phyloP scores from a whole-genome alignment of 75 land plant species.

The Larix kaempferi region DNA sequence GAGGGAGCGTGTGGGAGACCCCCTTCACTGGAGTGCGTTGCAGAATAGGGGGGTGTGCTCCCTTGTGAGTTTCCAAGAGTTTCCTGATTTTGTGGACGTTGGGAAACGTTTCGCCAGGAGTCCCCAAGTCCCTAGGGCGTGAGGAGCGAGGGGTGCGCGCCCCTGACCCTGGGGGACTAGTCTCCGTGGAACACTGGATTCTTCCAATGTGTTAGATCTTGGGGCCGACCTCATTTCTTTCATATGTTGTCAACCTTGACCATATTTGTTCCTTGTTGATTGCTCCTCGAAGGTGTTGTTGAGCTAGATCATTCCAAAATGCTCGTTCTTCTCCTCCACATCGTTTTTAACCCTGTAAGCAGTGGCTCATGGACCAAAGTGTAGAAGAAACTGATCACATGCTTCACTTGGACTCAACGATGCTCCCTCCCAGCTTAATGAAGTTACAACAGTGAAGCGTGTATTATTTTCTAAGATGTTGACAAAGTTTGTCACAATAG shows the following conservation, averaged over 20 bases:
- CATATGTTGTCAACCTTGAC: constrained; percentile 79
- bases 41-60: too few species aligned
- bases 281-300: constrained; percentile 74
- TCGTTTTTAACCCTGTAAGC: constrained; percentile 27
- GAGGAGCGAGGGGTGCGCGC: too few species aligned
- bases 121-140: too few species aligned
- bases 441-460: constrained; percentile 60
- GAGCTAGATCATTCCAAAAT: constrained; percentile 86
- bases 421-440: constrained; percentile 43
- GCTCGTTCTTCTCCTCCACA: constrained; percentile 54
- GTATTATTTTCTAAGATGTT: constrained; percentile 69
- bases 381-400: constrained; percentile 77
- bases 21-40: too few species aligned
- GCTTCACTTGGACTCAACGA: constrained; percentile 39
- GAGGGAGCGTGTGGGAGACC: too few species aligned
- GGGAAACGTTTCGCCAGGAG: too few species aligned
- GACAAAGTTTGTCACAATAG: constrained; percentile 61
- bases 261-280: constrained; percentile 79
- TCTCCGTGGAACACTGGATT: too few species aligned
- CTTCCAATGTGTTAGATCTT: too few species aligned
- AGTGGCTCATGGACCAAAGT: constrained; percentile 87
- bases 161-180: too few species aligned
- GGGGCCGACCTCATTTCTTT: constrained; percentile 94
- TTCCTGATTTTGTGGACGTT: too few species aligned
- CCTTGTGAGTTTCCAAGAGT: too few species aligned